Evolutionary conservation across 768 basidiomycete genomes (phyloP).

Genomic region (Pulveroboletus ravenelii): DNA sequence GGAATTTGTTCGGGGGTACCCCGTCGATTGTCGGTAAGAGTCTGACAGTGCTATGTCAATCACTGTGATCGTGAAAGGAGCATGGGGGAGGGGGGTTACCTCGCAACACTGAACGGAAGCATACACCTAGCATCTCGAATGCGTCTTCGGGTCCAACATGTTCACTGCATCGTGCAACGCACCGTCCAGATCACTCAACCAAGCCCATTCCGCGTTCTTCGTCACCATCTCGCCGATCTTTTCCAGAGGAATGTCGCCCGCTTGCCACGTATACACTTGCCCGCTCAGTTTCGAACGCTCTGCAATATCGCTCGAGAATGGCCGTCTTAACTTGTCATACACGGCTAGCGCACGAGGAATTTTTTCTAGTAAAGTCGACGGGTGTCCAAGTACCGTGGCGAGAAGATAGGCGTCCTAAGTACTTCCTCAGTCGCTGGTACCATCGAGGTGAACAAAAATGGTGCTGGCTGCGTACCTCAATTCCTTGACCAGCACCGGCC

Average conservation of each 20-base stretch:
- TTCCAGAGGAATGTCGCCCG: conserved; percentile 27
- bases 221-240: conserved; percentile 40
- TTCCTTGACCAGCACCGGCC: conserved; percentile 40
- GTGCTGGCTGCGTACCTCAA: conserved; percentile 34
- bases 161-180: conserved; percentile 15
- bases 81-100: no score
- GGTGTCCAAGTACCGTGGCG: conserved; percentile 42
- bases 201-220: conserved; percentile 56
- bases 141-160: conserved; percentile 8
- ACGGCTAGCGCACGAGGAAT: conserved; percentile 40
- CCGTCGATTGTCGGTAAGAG: no score
- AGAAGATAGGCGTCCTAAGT: conserved; percentile 35
- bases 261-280: conserved; percentile 15
- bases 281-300: conserved; percentile 19
- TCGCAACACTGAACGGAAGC: no score
- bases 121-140: no score
- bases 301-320: conserved; percentile 37
- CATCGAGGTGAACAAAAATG: no score
- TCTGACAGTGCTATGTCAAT: no score
- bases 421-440: neutral
- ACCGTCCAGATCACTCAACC: conserved; percentile 22
- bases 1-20: no score
- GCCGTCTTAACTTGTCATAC: conserved; percentile 49
- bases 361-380: conserved; percentile 29
- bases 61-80: no score